Evolutionary conservation across 306 rosid species (phyloP).

Genomic region (Herpetospermum pedunculosum): DNA sequence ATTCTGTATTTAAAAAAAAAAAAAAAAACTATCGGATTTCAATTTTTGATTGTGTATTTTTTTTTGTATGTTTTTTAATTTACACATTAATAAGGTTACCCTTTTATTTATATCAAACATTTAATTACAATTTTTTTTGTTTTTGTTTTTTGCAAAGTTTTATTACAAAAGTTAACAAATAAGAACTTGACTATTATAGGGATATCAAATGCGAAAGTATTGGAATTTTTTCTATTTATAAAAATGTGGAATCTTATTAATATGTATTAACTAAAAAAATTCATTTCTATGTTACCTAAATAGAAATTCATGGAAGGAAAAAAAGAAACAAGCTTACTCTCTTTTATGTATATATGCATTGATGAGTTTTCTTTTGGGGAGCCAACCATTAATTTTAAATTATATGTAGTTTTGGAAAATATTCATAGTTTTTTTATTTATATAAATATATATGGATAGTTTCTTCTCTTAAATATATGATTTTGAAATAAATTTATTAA

Average conservation of each 20-base stretch:
- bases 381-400: background rate
- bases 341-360: background rate
- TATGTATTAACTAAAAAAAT: background rate
- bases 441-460: background rate
- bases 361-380: background rate
- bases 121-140: too few species aligned
- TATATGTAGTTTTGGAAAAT: too few species aligned
- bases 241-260: background rate
- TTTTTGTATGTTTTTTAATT: too few species aligned
- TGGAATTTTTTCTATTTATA: background rate
- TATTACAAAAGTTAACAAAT: too few species aligned
- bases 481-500: background rate
- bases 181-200: too few species aligned
- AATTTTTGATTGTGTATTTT: too few species aligned
- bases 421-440: too few species aligned
- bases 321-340: background rate
- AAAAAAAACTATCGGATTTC: too few species aligned
- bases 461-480: background rate
- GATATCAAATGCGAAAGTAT: background rate
- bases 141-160: too few species aligned
- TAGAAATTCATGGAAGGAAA: background rate
- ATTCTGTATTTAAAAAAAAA: too few species aligned
- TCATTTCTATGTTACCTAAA: background rate
- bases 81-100: too few species aligned
- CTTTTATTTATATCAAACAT: too few species aligned